Base-by-base conservation (phyloP, 2,329 filamentous ascomycete genomes). In the Arthrobotrys conoides region DNA sequence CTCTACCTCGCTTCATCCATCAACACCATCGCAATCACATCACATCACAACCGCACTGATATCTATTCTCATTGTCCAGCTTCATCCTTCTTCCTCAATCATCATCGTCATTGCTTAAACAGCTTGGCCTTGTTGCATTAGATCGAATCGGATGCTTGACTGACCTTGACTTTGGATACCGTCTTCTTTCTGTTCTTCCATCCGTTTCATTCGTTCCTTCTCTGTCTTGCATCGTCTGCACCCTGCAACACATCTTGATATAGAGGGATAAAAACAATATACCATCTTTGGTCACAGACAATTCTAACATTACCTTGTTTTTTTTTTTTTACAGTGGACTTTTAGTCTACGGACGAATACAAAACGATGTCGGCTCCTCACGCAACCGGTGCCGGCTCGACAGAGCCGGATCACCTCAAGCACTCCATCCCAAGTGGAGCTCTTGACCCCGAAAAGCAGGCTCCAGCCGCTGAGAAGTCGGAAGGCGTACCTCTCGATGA, bases 351-450 rank as follows among this genome's bases (percentile, higher is more conserved):
- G 68, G 75, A 78, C 75, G 75, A 48, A 71, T 68, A 55, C 38
- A 78, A 68, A 64, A 80, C 69, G 38, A 82, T 82, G 81, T 82
- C 81, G 77, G 80, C 80, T 71, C 66, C 72, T 48, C 63, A 68
- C 33, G 59, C 76, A 66, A 59, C 77, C n/a, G 77, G 65, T 46
- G 75, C 79, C 61, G 73, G 73, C 71, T 75, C 76, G 59, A 65
- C 68, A 68, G 80, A 79, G 69, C 80, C 79, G 49, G 77, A 79
- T n/a, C 80, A 79, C 55, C 86, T 91, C 82, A 87, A 89, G 83
- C 90, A 89, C 83, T 88, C 88, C 84, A 90, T 91, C 82, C 89
- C 90, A 84, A 88, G 88, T 81, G 89, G 89, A 81, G 85, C 87
- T 83, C 91, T 91, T 84, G 90, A 91, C 20, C 55, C 76, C 46